phyloP scores from a whole-genome alignment of 352 stramenopile species.

The Globisporangium radiosum region DNA sequence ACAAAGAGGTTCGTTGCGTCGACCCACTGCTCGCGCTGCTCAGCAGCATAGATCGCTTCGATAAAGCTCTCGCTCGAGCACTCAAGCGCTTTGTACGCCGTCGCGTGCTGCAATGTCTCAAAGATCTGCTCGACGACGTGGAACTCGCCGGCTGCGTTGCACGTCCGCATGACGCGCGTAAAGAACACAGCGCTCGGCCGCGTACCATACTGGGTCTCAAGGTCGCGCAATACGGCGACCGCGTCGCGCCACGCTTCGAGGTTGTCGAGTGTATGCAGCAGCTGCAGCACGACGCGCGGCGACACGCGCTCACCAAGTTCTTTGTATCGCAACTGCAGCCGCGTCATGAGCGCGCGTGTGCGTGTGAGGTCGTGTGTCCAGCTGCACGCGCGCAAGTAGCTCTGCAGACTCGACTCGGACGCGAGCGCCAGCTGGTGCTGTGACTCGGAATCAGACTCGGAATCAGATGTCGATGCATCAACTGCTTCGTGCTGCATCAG shows the following conservation, averaged over 20 bases:
- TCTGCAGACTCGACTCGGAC: conserved; percentile 28
- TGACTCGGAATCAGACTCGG: not conserved
- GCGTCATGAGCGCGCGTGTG: conserved; percentile 21
- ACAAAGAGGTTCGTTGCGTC: conserved; percentile 62
- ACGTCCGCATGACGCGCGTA: conserved; percentile 55
- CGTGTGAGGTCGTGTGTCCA: conserved; percentile 23
- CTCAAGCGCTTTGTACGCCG: conserved; percentile 30
- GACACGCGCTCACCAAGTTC: conserved; percentile 12
- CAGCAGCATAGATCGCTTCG: conserved; percentile 63
- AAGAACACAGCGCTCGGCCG: conserved; percentile 41
- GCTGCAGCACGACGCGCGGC: conserved; percentile 24
- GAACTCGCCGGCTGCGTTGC: conserved; percentile 47
- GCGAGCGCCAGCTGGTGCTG: conserved; percentile 9
- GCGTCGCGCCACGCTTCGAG: conserved; percentile 42
- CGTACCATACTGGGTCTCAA: conserved; percentile 32
- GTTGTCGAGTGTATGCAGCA: conserved; percentile 42
- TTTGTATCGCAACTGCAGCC: conserved; percentile 35
- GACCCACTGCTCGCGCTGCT: conserved; percentile 64
- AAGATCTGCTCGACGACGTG: conserved; percentile 59
- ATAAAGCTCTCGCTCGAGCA: conserved; percentile 59
- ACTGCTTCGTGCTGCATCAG: not conserved
- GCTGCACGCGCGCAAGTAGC: conserved; percentile 34
- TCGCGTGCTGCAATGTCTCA: conserved; percentile 49
- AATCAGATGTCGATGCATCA: no score
- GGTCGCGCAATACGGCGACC: conserved; percentile 39